Evolutionary conservation across 2,329 filamentous ascomycete species (phyloP).

Genomic region (Fusarium fracticaudum): DNA sequence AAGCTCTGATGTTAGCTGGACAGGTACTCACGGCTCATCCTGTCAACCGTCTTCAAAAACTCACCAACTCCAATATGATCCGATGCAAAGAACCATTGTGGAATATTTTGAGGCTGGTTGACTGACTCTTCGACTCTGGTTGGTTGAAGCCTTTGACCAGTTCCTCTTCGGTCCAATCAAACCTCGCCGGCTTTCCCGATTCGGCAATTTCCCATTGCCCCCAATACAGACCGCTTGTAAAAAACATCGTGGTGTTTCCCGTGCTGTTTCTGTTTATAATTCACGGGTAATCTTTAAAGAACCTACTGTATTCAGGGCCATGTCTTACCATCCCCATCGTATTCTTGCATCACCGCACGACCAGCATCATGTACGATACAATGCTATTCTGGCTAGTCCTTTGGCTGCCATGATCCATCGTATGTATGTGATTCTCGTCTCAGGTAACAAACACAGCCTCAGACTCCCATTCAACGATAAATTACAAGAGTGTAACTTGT

Average conservation of each 20-base stretch:
- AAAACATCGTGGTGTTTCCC: neutral
- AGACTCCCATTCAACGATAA: fast-evolving
- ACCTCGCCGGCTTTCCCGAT: neutral
- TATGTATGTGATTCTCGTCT: neutral
- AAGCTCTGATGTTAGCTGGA: too few relatives aligned
- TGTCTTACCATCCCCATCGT: neutral
- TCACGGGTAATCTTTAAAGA: fast-evolving
- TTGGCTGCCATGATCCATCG: neutral
- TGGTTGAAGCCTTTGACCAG: neutral
- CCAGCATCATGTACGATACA: neutral
- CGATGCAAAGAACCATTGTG: too few relatives aligned
- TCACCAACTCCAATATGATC: neutral
- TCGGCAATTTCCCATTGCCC: neutral
- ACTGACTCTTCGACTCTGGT: neutral
- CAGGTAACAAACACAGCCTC: neutral
- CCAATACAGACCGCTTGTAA: too few relatives aligned
- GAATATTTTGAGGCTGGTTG: neutral
- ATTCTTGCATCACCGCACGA: neutral
- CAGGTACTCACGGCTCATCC: too few relatives aligned
- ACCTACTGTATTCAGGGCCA: neutral
- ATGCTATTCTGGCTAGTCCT: neutral
- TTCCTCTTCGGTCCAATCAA: neutral
- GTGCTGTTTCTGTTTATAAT: neutral
- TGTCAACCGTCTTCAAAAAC: too few relatives aligned
- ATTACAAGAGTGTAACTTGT: neutral